Percentiles rank a stretch among this genome's conserved stretches.
Evolutionary conservation across 2,329 filamentous ascomycete genomes (phyloP).

Genomic region (Colletotrichum eleusines): DNA sequence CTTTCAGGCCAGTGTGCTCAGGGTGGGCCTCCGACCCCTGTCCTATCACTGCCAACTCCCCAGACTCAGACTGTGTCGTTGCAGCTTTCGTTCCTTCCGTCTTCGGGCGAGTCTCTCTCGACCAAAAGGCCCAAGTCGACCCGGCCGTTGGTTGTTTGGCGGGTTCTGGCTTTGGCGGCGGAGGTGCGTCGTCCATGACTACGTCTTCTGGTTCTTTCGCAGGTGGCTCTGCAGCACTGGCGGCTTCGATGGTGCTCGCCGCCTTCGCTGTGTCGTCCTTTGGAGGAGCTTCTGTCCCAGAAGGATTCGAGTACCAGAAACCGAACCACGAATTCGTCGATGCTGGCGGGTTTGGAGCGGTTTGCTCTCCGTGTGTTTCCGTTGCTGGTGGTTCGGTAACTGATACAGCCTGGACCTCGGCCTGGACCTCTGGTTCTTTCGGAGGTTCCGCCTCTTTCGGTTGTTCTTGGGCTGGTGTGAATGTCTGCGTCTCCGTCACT

Average conservation of each 20-base stretch:
- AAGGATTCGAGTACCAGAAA: slow-evolving; percentile 52
- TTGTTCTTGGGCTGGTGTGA: slow-evolving; percentile 22
- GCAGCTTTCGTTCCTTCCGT: slow-evolving; percentile 47
- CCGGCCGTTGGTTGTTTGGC: slow-evolving; percentile 60
- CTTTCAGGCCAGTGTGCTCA: slow-evolving; percentile 59
- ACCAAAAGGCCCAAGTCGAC: slow-evolving; percentile 88
- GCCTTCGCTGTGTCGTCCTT: slow-evolving; percentile 27
- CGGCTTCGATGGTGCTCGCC: slow-evolving; percentile 33
- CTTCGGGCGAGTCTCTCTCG: slow-evolving; percentile 64
- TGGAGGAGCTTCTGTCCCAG: slow-evolving; percentile 34
- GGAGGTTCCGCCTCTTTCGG: slow-evolving; percentile 39
- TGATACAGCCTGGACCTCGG: slow-evolving; percentile 17
- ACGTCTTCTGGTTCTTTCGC: slow-evolving; percentile 55
- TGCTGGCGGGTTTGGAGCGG: slow-evolving; percentile 39
- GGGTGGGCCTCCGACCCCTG: slow-evolving; percentile 69
- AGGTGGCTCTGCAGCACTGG: slow-evolving; percentile 34
- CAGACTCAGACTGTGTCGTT: slow-evolving; percentile 54
- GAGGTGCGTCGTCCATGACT: slow-evolving; percentile 57
- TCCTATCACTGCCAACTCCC: slow-evolving; percentile 68
- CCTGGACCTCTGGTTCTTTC: slow-evolving; percentile 29
- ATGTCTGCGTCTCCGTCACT: slow-evolving; percentile 32
- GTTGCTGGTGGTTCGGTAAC: slow-evolving; percentile 15
- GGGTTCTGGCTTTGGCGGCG: slow-evolving; percentile 45
- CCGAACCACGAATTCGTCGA: slow-evolving; percentile 56
- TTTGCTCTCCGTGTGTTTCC: slow-evolving; percentile 40